Evolutionary conservation across 441 rosid species (phyloP), one percentile per base, ranked within the genome.

Genomic region (Monsonia emarginata): DNA sequence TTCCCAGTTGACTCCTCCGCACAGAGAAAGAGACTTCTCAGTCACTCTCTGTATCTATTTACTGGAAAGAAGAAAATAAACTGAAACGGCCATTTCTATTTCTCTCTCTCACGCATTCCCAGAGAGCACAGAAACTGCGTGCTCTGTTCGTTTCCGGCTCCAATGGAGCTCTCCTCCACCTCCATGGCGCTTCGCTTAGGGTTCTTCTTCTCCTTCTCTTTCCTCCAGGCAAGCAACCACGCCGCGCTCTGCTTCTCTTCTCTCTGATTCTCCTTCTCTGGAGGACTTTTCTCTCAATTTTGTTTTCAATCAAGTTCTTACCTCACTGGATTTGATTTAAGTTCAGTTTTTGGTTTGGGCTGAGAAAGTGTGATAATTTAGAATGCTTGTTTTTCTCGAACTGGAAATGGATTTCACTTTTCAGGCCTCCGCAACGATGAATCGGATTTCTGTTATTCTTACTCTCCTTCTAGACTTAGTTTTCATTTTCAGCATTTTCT

Each of bases 181-280:
- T 44, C 27, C 4, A 32, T 60, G 62, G 70, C 32, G 42, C 68
- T 50, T 57, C 9, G 46, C 60, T 56, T 67, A 27, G 64, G 40
- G 13, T 69, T 72, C 61, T 71, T 83, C 46, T 62, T 70, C 8
- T 67, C 65, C 19, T 18, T 79, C 72, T 69, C 60, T 42, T 44
- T 76, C 36, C 61, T 83, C 16, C 82, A 75, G 84, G 88, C 65
- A 73, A 79, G 74, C 19, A 8, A 44, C 5, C 50, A 0, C 50
- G 3, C 50, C 1, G 19, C 19, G 5, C 50, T n/a, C 44, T 64
- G 36, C 61, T 30, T n/a, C 68, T 25, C 46, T 32, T 34, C 25
- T 19, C 25, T 26, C 2, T 0, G 58, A 9, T 26, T 26, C 7
- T 18, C 18, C 25, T 25, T 60, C 16, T 22, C n/a, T 11, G 42